These are phyloP conservation scores for Sporothrix pseudoabietina DNA, from an alignment of 2,329 filamentous ascomycete genomes.

Conservation along the genomic window DNA sequence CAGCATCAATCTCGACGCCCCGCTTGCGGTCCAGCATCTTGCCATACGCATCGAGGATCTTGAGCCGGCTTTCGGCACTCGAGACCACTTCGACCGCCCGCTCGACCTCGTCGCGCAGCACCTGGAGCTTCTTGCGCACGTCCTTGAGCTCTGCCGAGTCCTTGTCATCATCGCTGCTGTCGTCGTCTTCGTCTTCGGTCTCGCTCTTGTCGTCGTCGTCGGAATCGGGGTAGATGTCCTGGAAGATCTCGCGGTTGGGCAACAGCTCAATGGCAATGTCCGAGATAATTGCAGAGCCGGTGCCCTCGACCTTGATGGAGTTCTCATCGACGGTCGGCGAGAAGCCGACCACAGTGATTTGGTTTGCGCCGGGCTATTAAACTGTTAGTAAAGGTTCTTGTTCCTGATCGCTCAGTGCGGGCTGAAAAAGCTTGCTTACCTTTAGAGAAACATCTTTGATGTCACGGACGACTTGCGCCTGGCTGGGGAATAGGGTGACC, in stretches of 20 bases:
- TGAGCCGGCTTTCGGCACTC: slow-evolving; percentile 46
- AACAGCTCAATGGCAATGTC: slow-evolving; percentile 64
- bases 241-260: slow-evolving; percentile 56
- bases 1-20: slow-evolving; percentile 42
- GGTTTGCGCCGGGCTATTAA: slow-evolving; percentile 55
- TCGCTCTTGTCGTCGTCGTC: slow-evolving; percentile 43
- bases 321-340: slow-evolving; percentile 56
- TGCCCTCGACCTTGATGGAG: slow-evolving; percentile 62
- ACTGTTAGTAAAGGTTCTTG: neutral
- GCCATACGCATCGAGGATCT: slow-evolving; percentile 48
- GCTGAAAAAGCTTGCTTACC: slow-evolving; percentile 38
- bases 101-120: slow-evolving; percentile 40
- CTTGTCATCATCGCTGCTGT: slow-evolving; percentile 36
- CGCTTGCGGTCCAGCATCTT: slow-evolving; percentile 44
- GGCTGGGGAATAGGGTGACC: slow-evolving; percentile 64
- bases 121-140: slow-evolving; percentile 40
- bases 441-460: slow-evolving; percentile 57
- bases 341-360: slow-evolving; percentile 58
- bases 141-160: slow-evolving; percentile 40
- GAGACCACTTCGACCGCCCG: slow-evolving; percentile 40
- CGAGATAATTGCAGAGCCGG: slow-evolving; percentile 59
- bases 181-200: slow-evolving; percentile 37
- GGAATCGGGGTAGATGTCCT: slow-evolving; percentile 56
- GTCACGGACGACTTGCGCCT: slow-evolving; percentile 63
- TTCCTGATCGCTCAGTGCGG: too few species aligned